Evolutionary conservation across 257 asterid species (phyloP), one percentile per base, ranked within the genome.

Genomic region (Euphrasia confusa): DNA sequence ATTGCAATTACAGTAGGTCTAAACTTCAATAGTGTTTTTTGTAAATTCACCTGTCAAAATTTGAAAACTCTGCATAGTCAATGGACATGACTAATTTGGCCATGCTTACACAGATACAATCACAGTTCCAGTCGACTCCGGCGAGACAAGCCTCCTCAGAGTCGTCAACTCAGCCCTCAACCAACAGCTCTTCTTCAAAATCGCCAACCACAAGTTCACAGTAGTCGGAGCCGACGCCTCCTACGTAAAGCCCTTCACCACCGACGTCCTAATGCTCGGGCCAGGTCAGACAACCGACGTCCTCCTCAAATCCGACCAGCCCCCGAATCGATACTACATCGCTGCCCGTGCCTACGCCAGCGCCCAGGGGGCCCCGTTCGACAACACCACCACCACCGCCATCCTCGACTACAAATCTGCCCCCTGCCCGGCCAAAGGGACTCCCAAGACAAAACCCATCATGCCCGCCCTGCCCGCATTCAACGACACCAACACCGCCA

Each of bases 171-270:
- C 97, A 37, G 97, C 65, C 10, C 89, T 89, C 58, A 89, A 86
- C 57, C 95, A 89, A 68, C 87, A 89, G 65, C 95, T 89, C 52
- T 89, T 89, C 89, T 79, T 89, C 73, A 58, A 79, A 52, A 74
- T 89, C 0, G 95, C 97, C 18, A 80, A 89, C 62, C 97, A 89
- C 87, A 80, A 73, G 72, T 74, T 89, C 10, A 86, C 84, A 4
- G 94, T 89, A n/a, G 90, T 89, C 0, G 95, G 90, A 58, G 95
- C 97, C 10, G 97, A 89, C 21, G 94, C 94, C 74, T 80, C 94
- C 21, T 89, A 89, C 11, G 80, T 84, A 4, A 86, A 82, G 59
- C 95, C 95, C 70, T 86, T 86, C 74, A 86, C 83, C 59, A 89
- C 97, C 68, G 68, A 83, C 5, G 89, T 82, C 65, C 78, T 89